These are phyloP conservation scores for Lactarius akahatsu DNA, from an alignment of 768 basidiomycete species.

Conservation along the genomic window DNA sequence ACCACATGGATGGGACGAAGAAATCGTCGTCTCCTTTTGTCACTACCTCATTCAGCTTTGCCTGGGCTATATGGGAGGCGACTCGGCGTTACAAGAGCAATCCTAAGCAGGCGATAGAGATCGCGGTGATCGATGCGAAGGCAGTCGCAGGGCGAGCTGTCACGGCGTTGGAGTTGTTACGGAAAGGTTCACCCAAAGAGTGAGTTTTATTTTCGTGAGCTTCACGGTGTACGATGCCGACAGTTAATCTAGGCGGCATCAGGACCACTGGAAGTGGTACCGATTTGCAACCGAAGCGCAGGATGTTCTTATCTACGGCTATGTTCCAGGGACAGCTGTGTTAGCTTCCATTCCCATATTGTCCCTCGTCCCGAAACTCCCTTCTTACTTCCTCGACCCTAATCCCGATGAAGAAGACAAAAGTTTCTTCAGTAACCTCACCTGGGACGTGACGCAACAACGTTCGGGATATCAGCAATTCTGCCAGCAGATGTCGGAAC, in stretches of 20 bases:
- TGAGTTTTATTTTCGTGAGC: slow-evolving; percentile 42
- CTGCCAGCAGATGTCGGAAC: slow-evolving; percentile 65
- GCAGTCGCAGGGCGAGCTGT: slow-evolving; percentile 56
- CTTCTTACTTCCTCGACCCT: slow-evolving; percentile 61
- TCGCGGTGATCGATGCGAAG: slow-evolving; percentile 73
- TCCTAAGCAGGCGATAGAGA: slow-evolving; percentile 73
- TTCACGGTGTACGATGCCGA: slow-evolving; percentile 19
- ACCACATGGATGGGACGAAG: slow-evolving; percentile 79
- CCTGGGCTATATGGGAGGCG: slow-evolving; percentile 83
- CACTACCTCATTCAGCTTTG: slow-evolving; percentile 77
- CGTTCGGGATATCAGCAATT: slow-evolving; percentile 67
- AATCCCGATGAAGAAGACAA: slow-evolving; percentile 37
- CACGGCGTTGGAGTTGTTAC: slow-evolving; percentile 64
- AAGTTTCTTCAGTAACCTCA: slow-evolving; percentile 40
- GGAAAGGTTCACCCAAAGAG: slow-evolving; percentile 53
- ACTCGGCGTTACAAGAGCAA: slow-evolving; percentile 68
- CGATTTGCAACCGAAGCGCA: slow-evolving; percentile 74
- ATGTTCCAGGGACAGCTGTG: slow-evolving; percentile 63
- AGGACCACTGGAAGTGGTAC: slow-evolving; percentile 74
- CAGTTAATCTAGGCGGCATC: slow-evolving; percentile 46
- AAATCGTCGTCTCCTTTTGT: slow-evolving; percentile 66
- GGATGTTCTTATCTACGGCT: slow-evolving; percentile 68
- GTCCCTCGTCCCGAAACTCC: slow-evolving; percentile 62
- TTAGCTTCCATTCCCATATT: slow-evolving; percentile 69
- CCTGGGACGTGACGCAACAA: slow-evolving; percentile 58